A percentile compares a stretch with the other conserved stretches of the same genome.
Evolutionary conservation across 306 rosid genomes (phyloP).

Genomic region (Alnus rubra): DNA sequence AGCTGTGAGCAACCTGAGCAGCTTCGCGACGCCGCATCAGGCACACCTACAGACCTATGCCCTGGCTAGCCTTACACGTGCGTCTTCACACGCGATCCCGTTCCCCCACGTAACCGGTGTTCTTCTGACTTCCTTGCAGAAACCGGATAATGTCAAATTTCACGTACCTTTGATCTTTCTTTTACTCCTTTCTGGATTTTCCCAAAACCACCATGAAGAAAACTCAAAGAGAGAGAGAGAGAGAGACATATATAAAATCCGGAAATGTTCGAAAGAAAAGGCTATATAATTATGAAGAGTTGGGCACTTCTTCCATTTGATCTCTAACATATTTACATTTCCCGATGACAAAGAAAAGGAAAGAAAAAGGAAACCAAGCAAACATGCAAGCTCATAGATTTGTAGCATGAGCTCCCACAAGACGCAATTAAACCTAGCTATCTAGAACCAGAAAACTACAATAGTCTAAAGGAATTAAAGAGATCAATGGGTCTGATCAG

Average conservation of each 20-base stretch:
- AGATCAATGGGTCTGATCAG: constrained; percentile 39
- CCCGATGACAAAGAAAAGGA: constrained; percentile 35
- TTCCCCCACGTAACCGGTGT: constrained; percentile 24
- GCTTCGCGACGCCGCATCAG: constrained; percentile 59
- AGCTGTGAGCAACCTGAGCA: constrained; percentile 1
- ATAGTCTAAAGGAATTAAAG: constrained; percentile 3
- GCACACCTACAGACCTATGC: not conserved
- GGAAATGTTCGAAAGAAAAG: no score
- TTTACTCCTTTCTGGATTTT: not conserved
- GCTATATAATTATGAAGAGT: not conserved
- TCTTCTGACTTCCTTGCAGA: constrained; percentile 5
- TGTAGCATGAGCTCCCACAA: no score
- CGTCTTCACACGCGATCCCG: constrained; percentile 14
- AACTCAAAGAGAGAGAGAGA: not conserved
- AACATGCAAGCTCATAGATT: no score
- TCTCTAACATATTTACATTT: constrained; percentile 70
- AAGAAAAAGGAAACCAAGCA: not conserved
- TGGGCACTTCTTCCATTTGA: constrained; percentile 35
- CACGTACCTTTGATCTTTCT: not conserved
- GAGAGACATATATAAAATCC: no score
- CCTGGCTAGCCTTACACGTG: constrained; percentile 30
- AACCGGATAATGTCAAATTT: not conserved
- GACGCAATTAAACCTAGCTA: no score
- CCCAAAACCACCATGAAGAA: not conserved
- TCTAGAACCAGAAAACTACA: not conserved